Evolutionary conservation across 805 yeast species (phyloP).

Genomic region (Teunomyces lycoperdinae): DNA sequence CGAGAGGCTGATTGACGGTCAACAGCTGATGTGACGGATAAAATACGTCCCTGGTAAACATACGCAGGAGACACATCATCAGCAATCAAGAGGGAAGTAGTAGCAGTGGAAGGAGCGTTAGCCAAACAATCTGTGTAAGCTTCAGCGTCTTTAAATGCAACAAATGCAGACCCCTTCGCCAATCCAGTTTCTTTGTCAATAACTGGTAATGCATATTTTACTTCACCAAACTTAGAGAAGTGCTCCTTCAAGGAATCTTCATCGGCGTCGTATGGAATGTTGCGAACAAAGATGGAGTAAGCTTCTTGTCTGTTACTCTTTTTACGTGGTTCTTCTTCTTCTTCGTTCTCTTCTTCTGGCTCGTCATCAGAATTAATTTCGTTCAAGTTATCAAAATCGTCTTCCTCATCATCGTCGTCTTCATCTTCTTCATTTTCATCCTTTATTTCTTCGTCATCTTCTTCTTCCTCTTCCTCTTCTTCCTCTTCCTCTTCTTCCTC

Average conservation of each 20-base stretch:
- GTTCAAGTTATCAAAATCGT: slow-evolving; percentile 30
- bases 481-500: slow-evolving; percentile 41
- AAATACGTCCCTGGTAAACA: slow-evolving; percentile 88
- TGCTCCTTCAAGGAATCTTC: slow-evolving; percentile 74
- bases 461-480: slow-evolving; percentile 37
- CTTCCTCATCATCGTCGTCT: slow-evolving; percentile 27
- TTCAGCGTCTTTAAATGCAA: slow-evolving; percentile 67
- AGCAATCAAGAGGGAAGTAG: slow-evolving; percentile 71
- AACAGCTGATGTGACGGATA: slow-evolving; percentile 81
- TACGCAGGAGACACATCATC: slow-evolving; percentile 90
- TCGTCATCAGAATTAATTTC: slow-evolving; percentile 33
- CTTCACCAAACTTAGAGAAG: slow-evolving; percentile 79
- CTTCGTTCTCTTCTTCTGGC: slow-evolving; percentile 31
- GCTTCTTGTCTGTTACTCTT: slow-evolving; percentile 62
- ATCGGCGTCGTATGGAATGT: slow-evolving; percentile 93
- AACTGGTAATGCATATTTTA: slow-evolving; percentile 91
- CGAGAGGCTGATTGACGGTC: slow-evolving; percentile 78
- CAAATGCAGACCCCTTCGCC: slow-evolving; percentile 94
- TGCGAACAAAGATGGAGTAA: slow-evolving; percentile 80
- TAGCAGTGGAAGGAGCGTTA: slow-evolving; percentile 70
- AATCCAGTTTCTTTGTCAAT: slow-evolving; percentile 79
- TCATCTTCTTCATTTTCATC: slow-evolving; percentile 23
- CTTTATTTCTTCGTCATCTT: slow-evolving; percentile 28
- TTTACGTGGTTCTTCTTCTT: slow-evolving; percentile 27
- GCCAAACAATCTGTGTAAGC: slow-evolving; percentile 66